Evolutionary conservation across 176 grass and related monocot genomes (phyloP).

Genomic region (Hsuehochloa calcarea): DNA sequence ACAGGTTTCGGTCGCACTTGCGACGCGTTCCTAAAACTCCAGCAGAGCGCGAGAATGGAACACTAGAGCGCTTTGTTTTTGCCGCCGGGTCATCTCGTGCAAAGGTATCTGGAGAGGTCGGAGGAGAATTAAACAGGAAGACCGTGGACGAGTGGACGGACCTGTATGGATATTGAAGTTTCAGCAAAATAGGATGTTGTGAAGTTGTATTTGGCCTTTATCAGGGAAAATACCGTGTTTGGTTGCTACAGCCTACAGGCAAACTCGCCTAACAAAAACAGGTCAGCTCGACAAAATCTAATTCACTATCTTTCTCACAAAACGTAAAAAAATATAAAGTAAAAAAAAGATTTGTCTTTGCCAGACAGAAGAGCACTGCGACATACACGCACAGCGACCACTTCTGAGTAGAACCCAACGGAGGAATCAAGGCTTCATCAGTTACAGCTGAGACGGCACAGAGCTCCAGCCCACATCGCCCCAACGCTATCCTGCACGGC

Average conservation of each 20-base stretch:
- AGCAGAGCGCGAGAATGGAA: not conserved
- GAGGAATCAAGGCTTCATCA: not conserved
- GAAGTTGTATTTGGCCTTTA: not conserved
- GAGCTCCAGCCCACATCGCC: not conserved
- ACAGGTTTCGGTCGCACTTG: not conserved
- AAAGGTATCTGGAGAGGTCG: not conserved
- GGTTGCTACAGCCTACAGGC: not conserved
- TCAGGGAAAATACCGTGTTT: not conserved
- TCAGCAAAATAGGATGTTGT: not conserved
- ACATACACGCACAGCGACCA: not conserved
- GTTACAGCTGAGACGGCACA: not conserved
- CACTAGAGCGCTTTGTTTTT: not conserved
- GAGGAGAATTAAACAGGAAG: not conserved
- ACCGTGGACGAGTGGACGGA: not conserved
- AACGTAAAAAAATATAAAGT: too few species aligned
- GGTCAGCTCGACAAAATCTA: not conserved
- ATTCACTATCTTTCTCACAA: not conserved
- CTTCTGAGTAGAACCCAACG: not conserved
- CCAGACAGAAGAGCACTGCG: too few species aligned
- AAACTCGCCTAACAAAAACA: not conserved
- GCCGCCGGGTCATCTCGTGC: not conserved
- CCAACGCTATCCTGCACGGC: not conserved
- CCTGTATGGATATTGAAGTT: not conserved
- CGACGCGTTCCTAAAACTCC: not conserved
- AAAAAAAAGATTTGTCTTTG: too few species aligned